Conservation (phyloP, 441 rosid species). For the Viola pubescens region DNA sequence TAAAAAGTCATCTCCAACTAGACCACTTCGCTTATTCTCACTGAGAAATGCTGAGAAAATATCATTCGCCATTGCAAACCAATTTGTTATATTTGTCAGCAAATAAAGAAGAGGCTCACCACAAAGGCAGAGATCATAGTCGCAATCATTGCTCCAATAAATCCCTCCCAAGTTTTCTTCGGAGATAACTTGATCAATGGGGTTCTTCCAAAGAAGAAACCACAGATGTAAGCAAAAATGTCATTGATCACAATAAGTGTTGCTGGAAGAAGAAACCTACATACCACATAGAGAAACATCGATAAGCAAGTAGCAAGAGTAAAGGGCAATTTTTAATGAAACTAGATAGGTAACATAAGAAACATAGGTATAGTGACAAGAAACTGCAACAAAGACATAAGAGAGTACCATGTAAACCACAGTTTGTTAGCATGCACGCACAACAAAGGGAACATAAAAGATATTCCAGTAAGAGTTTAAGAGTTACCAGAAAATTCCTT, state of each 20-base stretch:
- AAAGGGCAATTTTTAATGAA: no score
- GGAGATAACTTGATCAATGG: slow-evolving; percentile 93
- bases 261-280: slow-evolving; percentile 97
- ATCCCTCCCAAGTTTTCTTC: slow-evolving; percentile 98
- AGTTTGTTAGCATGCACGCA: neutral
- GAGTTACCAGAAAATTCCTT: slow-evolving; percentile 83
- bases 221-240: slow-evolving; percentile 74
- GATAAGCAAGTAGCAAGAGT: no score
- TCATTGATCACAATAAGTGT: slow-evolving; percentile 86
- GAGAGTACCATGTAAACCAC: neutral
- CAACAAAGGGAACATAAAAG: neutral
- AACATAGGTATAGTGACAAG: neutral
- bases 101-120: slow-evolving; percentile 35
- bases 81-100: no score
- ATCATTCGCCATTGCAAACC: no score
- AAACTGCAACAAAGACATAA: neutral
- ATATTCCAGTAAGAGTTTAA: neutral
- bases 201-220: slow-evolving; percentile 94
- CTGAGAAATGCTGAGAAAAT: neutral
- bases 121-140: slow-evolving; percentile 84
- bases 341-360: neutral
- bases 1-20: neutral
- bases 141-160: slow-evolving; percentile 83
- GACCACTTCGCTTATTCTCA: neutral
- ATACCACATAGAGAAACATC: slow-evolving; percentile 8